Evolutionary conservation across 1,284 basidiomycete species (phyloP).

Genomic region (Agaricales sp.): DNA sequence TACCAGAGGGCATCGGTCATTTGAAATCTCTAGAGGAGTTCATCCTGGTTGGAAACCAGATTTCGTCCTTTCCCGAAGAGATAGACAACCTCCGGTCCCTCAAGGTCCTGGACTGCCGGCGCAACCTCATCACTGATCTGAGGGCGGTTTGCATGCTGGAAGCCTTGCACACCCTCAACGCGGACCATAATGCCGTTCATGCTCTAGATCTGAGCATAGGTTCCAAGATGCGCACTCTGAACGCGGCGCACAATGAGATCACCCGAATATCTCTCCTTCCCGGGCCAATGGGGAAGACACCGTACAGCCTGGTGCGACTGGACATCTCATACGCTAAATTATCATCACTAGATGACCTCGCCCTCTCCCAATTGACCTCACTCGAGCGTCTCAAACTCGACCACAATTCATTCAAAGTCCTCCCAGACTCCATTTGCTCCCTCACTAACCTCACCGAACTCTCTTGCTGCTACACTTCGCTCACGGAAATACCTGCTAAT

Average conservation of each 20-base stretch:
- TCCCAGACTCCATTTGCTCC: constrained; percentile 76
- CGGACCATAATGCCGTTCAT: constrained; percentile 77
- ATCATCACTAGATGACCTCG: constrained; percentile 69
- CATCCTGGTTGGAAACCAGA: constrained; percentile 84
- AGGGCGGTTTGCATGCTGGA: constrained; percentile 62
- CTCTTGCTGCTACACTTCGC: constrained; percentile 85
- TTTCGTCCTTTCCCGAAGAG: constrained; percentile 68
- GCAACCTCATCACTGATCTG: constrained; percentile 77
- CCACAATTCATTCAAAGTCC: constrained; percentile 79
- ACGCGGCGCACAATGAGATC: constrained; percentile 74
- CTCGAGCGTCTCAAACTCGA: constrained; percentile 69
- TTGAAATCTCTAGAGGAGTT: constrained; percentile 66
- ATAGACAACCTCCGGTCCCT: constrained; percentile 56
- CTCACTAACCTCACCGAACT: constrained; percentile 66
- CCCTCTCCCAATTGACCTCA: constrained; percentile 66
- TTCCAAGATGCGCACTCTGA: constrained; percentile 47
- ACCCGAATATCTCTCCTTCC: constrained; percentile 68
- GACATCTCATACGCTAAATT: constrained; percentile 91
- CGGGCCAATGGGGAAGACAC: constrained; percentile 38
- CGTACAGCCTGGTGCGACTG: constrained; percentile 68
- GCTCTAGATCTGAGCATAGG: constrained; percentile 73
- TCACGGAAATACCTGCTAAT: constrained; percentile 68
- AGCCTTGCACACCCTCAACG: constrained; percentile 54
- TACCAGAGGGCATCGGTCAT: constrained; percentile 76
- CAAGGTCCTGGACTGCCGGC: constrained; percentile 68